These are phyloP conservation scores for Apiotrichum gracile DNA, from an alignment of 1,284 basidiomycete genomes.

Conservation along the genomic window DNA sequence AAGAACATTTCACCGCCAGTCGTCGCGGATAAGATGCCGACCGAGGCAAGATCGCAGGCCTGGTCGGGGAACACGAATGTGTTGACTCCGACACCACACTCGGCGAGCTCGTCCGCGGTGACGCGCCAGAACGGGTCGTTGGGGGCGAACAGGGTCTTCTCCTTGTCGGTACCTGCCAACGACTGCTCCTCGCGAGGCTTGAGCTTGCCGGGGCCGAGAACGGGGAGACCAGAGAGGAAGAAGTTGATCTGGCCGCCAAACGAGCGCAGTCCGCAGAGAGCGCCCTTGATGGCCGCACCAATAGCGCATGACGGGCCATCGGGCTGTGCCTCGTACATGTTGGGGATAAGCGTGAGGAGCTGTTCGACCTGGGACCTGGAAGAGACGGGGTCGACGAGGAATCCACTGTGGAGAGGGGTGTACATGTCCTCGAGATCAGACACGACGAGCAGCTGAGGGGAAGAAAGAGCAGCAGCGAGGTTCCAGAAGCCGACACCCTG, in stretches of 20 bases:
- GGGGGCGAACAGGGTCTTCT: constrained; percentile 70
- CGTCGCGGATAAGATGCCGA: constrained; percentile 65
- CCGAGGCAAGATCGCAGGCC: constrained; percentile 81
- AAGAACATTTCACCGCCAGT: constrained; percentile 94
- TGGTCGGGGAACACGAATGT: constrained; percentile 79
- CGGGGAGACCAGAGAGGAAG: constrained; percentile 75
- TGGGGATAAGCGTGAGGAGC: constrained; percentile 60
- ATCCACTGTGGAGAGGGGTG: constrained; percentile 65
- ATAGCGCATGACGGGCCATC: constrained; percentile 58
- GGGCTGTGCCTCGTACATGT: constrained; percentile 53
- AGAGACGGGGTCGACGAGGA: constrained; percentile 72
- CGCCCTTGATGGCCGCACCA: constrained; percentile 70
- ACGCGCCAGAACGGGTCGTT: constrained; percentile 72
- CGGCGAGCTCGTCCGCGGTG: constrained; percentile 79
- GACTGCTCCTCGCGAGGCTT: constrained; percentile 61
- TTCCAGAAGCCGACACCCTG: constrained; percentile 82
- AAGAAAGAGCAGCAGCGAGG: constrained; percentile 60
- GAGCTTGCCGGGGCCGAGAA: constrained; percentile 67
- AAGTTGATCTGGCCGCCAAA: constrained; percentile 79
- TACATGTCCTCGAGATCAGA: constrained; percentile 88
- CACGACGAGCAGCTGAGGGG: constrained; percentile 73
- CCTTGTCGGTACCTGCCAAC: constrained; percentile 84
- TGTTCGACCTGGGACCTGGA: constrained; percentile 49
- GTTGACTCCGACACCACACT: constrained; percentile 84
- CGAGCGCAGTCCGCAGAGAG: constrained; percentile 67